Conservation (phyloP, 306 rosid genomes). For the Cucurbita moschata region DNA sequence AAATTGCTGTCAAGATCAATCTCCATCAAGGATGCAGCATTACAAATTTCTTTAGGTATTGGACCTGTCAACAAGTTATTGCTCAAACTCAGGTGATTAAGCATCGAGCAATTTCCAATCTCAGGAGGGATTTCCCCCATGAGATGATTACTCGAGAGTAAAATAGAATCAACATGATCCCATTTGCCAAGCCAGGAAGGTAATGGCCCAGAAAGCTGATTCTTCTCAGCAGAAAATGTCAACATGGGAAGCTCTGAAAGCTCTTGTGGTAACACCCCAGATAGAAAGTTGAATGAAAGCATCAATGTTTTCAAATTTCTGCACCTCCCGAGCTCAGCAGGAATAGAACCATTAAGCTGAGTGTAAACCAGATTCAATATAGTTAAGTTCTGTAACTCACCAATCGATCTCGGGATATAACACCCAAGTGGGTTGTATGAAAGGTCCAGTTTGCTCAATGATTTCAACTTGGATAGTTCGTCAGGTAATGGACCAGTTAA, state of each 20-base stretch:
- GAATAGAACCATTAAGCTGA: slow-evolving; percentile 67
- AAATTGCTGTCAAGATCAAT: slow-evolving; percentile 56
- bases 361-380: slow-evolving; percentile 43
- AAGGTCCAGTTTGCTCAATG: slow-evolving; percentile 56
- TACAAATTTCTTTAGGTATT: slow-evolving; percentile 67
- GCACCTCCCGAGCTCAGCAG: slow-evolving; percentile 71
- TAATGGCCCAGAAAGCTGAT: slow-evolving; percentile 63
- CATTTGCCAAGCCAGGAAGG: slow-evolving; percentile 87
- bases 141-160: slow-evolving; percentile 55
- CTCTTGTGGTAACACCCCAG: slow-evolving; percentile 75
- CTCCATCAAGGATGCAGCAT: slow-evolving; percentile 53
- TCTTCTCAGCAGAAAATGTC: slow-evolving; percentile 71
- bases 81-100: slow-evolving; percentile 58
- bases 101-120: slow-evolving; percentile 71
- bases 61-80: slow-evolving; percentile 51
- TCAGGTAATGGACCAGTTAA: slow-evolving; percentile 82
- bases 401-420: slow-evolving; percentile 65
- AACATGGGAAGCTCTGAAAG: slow-evolving; percentile 56
- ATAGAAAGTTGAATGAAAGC: slow-evolving; percentile 66
- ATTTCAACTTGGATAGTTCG: slow-evolving; percentile 44
- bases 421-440: slow-evolving; percentile 77
- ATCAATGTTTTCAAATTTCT: slow-evolving; percentile 44
- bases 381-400: slow-evolving; percentile 46
- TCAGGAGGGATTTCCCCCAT: slow-evolving; percentile 65
- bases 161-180: slow-evolving; percentile 32